Evolutionary conservation across 768 basidiomycete genomes (phyloP), one percentile per base, ranked within the genome.

Genomic region (Naganishia onofrii): DNA sequence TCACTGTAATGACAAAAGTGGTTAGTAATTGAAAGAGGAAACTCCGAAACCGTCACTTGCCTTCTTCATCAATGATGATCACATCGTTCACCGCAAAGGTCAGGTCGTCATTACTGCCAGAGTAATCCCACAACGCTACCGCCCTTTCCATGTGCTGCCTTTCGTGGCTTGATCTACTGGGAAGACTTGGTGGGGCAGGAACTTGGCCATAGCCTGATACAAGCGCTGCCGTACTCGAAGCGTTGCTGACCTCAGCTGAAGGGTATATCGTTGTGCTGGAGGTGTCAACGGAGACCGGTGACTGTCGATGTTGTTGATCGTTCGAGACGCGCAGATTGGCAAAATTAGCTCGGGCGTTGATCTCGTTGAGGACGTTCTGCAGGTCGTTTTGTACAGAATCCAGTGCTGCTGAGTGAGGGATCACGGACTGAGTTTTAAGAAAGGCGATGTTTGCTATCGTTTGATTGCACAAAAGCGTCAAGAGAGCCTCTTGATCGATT

Each of bases 31-130:
- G 42, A 8, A 31, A 0, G 29, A 10, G 23, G 21, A 46, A 31
- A 9, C n/a, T n/a, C n/a, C n/a, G 31, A 4, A 8, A 29, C 32
- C 8, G 19, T 17, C 23, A 32, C 57, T 52, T 32, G 53, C 68
- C 68, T 56, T 69, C 68, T 34, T 69, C 68, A 19, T 69, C 68
- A 0, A 69, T 54, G 57, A 60, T 60, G n/a, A 69, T 58, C 28
- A 60, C 68, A 19, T 69, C 68, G 57, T 69, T 23, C 48, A 51
- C 48, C 36, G 31, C 58, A 58, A 69, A 69, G 9, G 19, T 17
- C 42, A 69, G 32, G 34, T 69, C 68, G n/a, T 58, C 68, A 26
- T 69, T 46, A 28, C 44, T 38, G 3, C 29, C 32, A 3, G 34
- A 23, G 34, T 69, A 69, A 23, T 69, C 51, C 68, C 68, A 69